Base-by-base conservation (phyloP, 2,329 filamentous ascomycete species). In the Aaosphaeria arxii region DNA sequence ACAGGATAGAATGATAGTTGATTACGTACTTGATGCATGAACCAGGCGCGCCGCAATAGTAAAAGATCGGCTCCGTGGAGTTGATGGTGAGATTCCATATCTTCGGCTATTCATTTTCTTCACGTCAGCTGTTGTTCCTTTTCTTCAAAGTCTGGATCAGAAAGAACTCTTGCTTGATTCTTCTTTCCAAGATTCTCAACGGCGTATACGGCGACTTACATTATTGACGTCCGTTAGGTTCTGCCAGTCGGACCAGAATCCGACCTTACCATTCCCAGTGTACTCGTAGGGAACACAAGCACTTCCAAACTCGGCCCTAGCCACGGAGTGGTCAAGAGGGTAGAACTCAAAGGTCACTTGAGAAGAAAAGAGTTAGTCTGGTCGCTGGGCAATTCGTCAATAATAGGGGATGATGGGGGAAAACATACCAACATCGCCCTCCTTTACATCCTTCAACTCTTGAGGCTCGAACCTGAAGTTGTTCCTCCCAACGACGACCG, bases 1-100 rank as follows among this genome's bases (percentile, higher is more conserved):
- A 9, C 33, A 36, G n/a, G 33, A 36, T 4, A 36, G 7, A 9
- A 36, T n/a, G 4, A 36, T n/a, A 4, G 4, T 9, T 36, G 33
- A 92, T 92, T 24, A 81, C 77, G 40, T 85, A 78, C 3, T 71
- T 66, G 3, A 77, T 75, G 59, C 88, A 92, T 2, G 85, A 88
- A 1, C 75, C 78, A 0, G 82, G 77, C 0, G 86, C 86, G 0
- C 84, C 62, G 49, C 68, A 72, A 51, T 71, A 72, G 53, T 61
- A 71, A 53, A 67, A 72, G 11, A 72, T 65, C 5, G 69, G 68
- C 6, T 62, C 57, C 0, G 66, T 68, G 39, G 55, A 54, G 52
- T 69, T 70, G 43, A 72, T 59, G 6, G 62, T 67, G 4, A 71
- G 48, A 45, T 66, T 66, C 49, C 57, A 71, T 41, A 59, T 46